Conservation (phyloP, 2,329 filamentous ascomycete genomes). For the Aspergillus brasiliensis region DNA sequence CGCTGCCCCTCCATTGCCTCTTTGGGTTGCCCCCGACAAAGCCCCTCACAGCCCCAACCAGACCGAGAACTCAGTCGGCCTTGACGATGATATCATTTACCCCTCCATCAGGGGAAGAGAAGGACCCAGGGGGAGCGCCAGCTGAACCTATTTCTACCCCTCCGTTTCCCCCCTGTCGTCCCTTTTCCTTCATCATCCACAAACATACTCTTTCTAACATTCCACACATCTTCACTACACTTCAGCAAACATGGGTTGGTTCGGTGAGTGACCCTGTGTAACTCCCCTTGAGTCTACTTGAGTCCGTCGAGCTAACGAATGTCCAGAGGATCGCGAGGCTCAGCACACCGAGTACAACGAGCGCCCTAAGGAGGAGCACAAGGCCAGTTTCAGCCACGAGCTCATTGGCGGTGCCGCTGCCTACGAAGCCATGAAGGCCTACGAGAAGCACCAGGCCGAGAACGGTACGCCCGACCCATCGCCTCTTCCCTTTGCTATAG, state of each 20-base stretch:
- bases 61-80: background rate
- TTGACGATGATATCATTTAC: background rate
- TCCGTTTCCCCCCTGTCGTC: background rate
- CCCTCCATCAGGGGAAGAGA: background rate
- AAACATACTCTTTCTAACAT: background rate
- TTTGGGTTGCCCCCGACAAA: background rate
- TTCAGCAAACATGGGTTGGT: conserved; percentile 20
- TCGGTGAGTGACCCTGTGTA: conserved; percentile 12
- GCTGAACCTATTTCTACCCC: conserved; percentile 4
- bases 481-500: background rate
- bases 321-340: conserved; percentile 8
- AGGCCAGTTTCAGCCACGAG: conserved; percentile 71
- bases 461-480: conserved; percentile 56
- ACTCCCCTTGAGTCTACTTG: background rate
- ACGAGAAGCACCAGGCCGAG: conserved; percentile 70
- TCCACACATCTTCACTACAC: background rate
- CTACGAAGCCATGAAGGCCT: conserved; percentile 78
- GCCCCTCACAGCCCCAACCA: background rate
- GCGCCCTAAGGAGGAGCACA: conserved; percentile 55
- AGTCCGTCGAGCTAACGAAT: background rate
- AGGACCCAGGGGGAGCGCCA: background rate
- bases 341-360: conserved; percentile 28
- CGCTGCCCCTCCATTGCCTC: background rate
- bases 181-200: background rate
- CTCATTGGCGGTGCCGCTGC: conserved; percentile 73